A percentile compares a stretch with the other conserved stretches of the same genome.
These are phyloP conservation scores for Pestalotiopsis sp. DNA, from an alignment of 2,329 filamentous ascomycete genomes.

Conservation along the genomic window DNA sequence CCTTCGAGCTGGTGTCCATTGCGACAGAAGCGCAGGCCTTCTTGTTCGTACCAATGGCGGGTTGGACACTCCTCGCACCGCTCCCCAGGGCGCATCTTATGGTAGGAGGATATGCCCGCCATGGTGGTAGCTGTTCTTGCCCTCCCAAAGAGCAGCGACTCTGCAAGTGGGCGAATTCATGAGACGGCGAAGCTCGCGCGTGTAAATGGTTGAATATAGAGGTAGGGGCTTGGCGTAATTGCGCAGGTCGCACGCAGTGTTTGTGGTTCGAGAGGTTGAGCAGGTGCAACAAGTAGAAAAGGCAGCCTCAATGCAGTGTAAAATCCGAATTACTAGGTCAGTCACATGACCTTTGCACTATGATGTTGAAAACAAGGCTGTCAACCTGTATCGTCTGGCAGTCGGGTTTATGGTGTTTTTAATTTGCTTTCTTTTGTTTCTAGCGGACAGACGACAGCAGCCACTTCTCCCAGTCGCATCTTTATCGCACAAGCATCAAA, in stretches of 20 bases:
- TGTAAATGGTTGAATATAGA: background rate
- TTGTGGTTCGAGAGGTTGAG: background rate
- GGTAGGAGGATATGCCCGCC: slow-evolving; percentile 43
- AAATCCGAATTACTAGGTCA: background rate
- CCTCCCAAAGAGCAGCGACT: background rate
- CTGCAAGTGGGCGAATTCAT: background rate
- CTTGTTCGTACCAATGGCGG: slow-evolving; percentile 70
- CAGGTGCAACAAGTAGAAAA: background rate
- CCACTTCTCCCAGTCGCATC: background rate
- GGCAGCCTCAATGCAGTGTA: background rate
- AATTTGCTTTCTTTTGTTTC: background rate
- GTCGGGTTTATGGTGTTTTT: background rate
- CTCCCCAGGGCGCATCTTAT: slow-evolving; percentile 54
- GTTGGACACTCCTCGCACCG: slow-evolving; percentile 69
- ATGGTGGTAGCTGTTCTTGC: slow-evolving; percentile 26
- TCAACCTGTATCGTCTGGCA: background rate
- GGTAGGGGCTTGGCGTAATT: background rate
- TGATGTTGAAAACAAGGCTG: background rate
- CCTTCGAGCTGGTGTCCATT: slow-evolving; percentile 78
- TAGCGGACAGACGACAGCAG: background rate
- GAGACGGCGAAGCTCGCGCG: background rate
- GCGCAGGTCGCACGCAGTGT: background rate
- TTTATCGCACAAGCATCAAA: background rate
- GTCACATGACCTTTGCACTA: background rate
- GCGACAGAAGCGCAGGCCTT: slow-evolving; percentile 77